A percentile compares a stretch with the other conserved stretches of the same genome.
phyloP scores from a whole-genome alignment of 1,284 basidiomycete species.

The Cutaneotrichosporon sp. region DNA sequence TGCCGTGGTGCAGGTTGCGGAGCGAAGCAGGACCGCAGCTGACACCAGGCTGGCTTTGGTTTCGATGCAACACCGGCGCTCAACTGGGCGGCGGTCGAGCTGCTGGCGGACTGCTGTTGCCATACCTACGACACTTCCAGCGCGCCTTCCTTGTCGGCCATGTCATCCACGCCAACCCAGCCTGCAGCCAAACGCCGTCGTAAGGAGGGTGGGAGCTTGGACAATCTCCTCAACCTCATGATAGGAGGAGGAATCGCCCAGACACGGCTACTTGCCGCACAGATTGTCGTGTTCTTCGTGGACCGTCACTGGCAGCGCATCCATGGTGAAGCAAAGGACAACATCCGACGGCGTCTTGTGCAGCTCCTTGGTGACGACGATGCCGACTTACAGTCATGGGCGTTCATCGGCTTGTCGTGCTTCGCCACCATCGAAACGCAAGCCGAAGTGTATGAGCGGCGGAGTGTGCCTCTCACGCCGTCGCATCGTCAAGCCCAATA shows the following conservation, averaged over 20 bases:
- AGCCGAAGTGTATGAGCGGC: neutral
- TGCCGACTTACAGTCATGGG: slow-evolving; percentile 71
- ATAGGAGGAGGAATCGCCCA: slow-evolving; percentile 44
- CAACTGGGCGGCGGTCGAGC: slow-evolving; percentile 75
- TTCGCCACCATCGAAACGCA: slow-evolving; percentile 26
- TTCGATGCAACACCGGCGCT: slow-evolving; percentile 71
- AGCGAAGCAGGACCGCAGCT: too few species aligned
- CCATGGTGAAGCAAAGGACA: slow-evolving; percentile 61
- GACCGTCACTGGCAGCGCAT: slow-evolving; percentile 70
- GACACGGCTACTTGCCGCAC: slow-evolving; percentile 61
- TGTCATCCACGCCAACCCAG: neutral
- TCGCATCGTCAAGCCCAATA: slow-evolving; percentile 13
- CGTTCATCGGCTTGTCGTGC: slow-evolving; percentile 72
- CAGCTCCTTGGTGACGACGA: slow-evolving; percentile 69
- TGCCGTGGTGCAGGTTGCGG: too few species aligned
- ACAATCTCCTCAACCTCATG: slow-evolving; percentile 61
- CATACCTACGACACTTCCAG: slow-evolving; percentile 42
- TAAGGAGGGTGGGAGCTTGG: slow-evolving; percentile 58
- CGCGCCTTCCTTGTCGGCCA: neutral
- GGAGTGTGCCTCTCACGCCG: slow-evolving; percentile 27
- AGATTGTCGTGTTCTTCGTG: slow-evolving; percentile 80
- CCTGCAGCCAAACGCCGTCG: slow-evolving; percentile 56
- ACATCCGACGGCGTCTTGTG: slow-evolving; percentile 62
- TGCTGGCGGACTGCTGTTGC: slow-evolving; percentile 77
- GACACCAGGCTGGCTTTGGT: slow-evolving; percentile 61